phyloP scores from a whole-genome alignment of 768 basidiomycete species.

The Lactarius indigo region DNA sequence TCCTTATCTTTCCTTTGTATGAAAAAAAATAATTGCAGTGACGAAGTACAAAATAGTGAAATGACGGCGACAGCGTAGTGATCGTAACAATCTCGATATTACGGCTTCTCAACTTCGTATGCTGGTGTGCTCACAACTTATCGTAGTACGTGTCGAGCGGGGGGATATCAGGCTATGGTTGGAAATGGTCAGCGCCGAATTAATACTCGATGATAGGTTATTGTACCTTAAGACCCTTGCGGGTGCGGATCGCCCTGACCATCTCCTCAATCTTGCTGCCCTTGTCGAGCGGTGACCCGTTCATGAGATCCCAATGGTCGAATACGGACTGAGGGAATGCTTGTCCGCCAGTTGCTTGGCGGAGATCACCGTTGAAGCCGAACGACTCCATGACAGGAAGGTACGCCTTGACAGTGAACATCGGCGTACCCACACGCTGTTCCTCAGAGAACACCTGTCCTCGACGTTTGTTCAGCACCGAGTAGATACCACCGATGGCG shows the following conservation, averaged over 20 bases:
- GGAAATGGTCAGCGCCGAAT: slow-evolving; percentile 20
- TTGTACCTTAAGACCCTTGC: slow-evolving; percentile 91
- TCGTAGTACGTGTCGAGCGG: slow-evolving; percentile 89
- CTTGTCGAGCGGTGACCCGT: slow-evolving; percentile 80
- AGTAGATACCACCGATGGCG: slow-evolving; percentile 97
- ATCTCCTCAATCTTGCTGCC: slow-evolving; percentile 89
- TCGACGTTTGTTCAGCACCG: slow-evolving; percentile 90
- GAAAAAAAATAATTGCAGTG: slow-evolving; percentile 2
- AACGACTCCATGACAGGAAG: slow-evolving; percentile 89
- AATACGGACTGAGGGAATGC: slow-evolving; percentile 97
- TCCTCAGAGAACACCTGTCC: slow-evolving; percentile 98
- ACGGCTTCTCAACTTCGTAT: slow-evolving; percentile 6
- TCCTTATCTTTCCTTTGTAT: not conserved
- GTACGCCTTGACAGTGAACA: slow-evolving; percentile 99
- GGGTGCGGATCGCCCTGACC: slow-evolving; percentile 73
- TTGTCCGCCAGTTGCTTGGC: slow-evolving; percentile 89
- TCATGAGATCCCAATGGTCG: slow-evolving; percentile 89
- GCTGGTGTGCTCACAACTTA: slow-evolving; percentile 59
- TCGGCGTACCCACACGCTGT: slow-evolving; percentile 94
- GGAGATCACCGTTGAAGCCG: slow-evolving; percentile 96
- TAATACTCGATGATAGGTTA: not conserved
- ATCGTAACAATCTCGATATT: slow-evolving; percentile 19
- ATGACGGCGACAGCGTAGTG: slow-evolving; percentile 10
- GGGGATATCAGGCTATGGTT: slow-evolving; percentile 76
- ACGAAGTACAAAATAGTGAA: slow-evolving; percentile 16